Conservation (phyloP, 2,329 filamentous ascomycete species). For the Aspergillus calidoustus region DNA sequence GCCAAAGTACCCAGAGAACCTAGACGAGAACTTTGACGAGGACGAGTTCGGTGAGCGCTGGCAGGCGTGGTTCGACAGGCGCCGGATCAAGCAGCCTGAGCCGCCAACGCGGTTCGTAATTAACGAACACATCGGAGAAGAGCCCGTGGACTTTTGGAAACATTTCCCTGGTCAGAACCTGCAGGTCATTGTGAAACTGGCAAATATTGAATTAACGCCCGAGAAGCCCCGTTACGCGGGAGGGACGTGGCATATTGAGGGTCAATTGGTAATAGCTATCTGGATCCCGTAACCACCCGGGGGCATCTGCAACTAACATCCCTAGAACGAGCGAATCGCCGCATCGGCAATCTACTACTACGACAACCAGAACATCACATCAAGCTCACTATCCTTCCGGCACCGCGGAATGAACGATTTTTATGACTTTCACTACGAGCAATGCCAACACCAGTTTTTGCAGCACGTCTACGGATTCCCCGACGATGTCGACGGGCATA, state of each 20-base stretch:
- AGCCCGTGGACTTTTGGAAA: neutral
- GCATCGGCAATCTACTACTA: constrained; percentile 70
- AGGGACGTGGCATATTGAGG: constrained; percentile 51
- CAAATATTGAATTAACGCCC: constrained; percentile 64
- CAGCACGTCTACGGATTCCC: constrained; percentile 13
- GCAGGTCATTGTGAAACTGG: constrained; percentile 64
- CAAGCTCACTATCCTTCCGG: constrained; percentile 57
- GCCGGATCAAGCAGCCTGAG: constrained; percentile 1
- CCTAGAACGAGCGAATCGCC: constrained; percentile 64
- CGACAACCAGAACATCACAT: constrained; percentile 64
- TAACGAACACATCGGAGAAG: neutral
- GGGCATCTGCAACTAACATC: neutral
- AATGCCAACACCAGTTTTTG: constrained; percentile 3
- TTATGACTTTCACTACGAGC: constrained; percentile 1
- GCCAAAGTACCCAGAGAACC: neutral
- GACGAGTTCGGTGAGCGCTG: neutral
- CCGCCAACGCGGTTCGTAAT: neutral
- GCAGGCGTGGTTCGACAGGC: neutral
- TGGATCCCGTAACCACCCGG: neutral
- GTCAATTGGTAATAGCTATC: constrained; percentile 25
- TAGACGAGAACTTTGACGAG: neutral
- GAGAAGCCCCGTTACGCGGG: constrained; percentile 60
- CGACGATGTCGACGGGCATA: constrained; percentile 3
- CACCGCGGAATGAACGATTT: constrained; percentile 32
- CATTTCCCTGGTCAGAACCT: neutral